Evolutionary conservation across 1,284 basidiomycete species (phyloP), one percentile per base, ranked within the genome.

Genomic region (Melampsora abietis-canadensis): DNA sequence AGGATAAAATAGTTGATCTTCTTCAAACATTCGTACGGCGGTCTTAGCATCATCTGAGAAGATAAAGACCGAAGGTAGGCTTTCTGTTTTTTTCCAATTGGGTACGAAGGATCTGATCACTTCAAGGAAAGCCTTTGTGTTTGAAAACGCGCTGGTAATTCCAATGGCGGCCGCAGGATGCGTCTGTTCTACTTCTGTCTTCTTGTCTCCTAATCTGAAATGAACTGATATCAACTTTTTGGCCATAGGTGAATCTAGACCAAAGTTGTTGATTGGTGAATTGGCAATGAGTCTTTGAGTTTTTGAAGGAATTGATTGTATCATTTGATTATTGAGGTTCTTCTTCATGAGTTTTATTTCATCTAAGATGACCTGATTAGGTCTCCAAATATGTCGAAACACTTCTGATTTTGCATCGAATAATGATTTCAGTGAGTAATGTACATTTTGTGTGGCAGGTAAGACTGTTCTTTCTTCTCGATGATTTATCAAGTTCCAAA

Each of bases 391-490:
- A 54, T 54, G 51, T 54, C 17, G 51, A 21, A 54, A 21, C 8
- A 19, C 51, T 27, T 54, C 51, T 21, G 51, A 54, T 27, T 54
- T 54, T 54, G 51, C 51, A 54, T 54, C 51, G 21, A 54, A 54
- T 21, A 54, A 7, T 27, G 51, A 14, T 27, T 54, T 54, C 6
- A 54, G 14, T 27, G 19, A 21, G 24, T 54, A 54, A 27, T 54
- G 51, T 27, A 54, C 12, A n/a, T 54, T 54, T 54, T 54, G 51
- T 12, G 19, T 27, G 24, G 51, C 51, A 14, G 51, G 51, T 27
- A 54, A 27, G 24, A 54, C 51, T 3, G n/a, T 54, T 27, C n/a
- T 27, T 27, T 54, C 51, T 54, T 54, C 51, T n/a, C 51, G 51
- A 54, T 54, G 24, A 27, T 54, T 54, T 12, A 54, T 27, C 19